Evolutionary conservation across 371 early-diverging fungal genomes (phyloP), one percentile per base, ranked within the genome.

Genomic region (Synchytrium microbalum): DNA sequence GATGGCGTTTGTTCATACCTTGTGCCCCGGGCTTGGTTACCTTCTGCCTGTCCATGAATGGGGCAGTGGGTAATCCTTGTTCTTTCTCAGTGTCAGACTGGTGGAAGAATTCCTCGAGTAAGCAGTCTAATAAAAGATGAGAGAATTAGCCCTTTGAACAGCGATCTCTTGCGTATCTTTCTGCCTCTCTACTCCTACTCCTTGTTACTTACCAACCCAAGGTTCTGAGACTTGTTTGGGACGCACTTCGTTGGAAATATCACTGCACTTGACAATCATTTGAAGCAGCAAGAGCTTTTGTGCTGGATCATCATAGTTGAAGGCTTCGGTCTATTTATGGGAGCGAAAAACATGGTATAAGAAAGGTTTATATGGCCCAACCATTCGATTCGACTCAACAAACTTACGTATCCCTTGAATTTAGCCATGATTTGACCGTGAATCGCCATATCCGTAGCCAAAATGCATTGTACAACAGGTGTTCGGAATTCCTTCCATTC

Each of bases 21-120:
- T 83, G 83, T 5, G 80, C 79, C 46, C 78, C 70, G 16, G 79
- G 60, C 53, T 79, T 79, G 14, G 78, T 80, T 10, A 81, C 81
- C 59, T 81, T 80, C 14, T 80, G 74, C n/a, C 81, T 60, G 61
- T 81, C 81, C 81, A 83, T 83, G 60, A 80, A 78, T 1, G 83
- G 79, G 1, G 82, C 79, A n/a, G 71, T 72, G 13, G 81, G 81
- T 13, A 83, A 65, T 0, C 82, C 80, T 38, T 79, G 75, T 2
- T 62, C 67, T 68, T 79, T 81, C 64, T 83, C 83, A 14, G 59
- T 58, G 63, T 83, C 83, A 1, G 74, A 75, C 60, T 83, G 83
- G 32, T 64, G 57, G 64, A 81, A 81, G 62, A 81, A 81, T 65
- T 83, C 83, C 63, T 79, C 78, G 1, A 81, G 66, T 26, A 83